A percentile compares a stretch with the other conserved stretches of the same genome.
These are phyloP conservation scores for Auriscalpium orientale DNA, from an alignment of 768 basidiomycete genomes.

Conservation along the genomic window DNA sequence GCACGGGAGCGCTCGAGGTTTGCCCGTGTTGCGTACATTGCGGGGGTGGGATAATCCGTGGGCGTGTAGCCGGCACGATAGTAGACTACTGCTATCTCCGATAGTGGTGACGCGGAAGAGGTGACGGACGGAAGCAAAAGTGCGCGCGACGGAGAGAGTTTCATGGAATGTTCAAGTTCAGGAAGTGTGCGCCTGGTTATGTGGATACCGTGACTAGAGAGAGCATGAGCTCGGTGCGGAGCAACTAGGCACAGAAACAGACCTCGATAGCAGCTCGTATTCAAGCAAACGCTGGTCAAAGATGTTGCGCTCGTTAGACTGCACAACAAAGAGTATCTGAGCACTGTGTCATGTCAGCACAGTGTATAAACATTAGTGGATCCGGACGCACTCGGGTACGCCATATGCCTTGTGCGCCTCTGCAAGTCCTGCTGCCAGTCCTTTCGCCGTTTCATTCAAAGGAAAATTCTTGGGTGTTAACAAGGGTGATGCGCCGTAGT, in stretches of 20 bases:
- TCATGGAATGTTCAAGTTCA: slow-evolving; percentile 53
- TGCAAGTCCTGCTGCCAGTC: slow-evolving; percentile 69
- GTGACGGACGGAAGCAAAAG: slow-evolving; percentile 30
- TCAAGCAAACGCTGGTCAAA: slow-evolving; percentile 91
- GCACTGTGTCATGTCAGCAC: slow-evolving; percentile 28
- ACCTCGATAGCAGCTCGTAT: slow-evolving; percentile 79
- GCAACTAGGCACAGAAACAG: slow-evolving; percentile 16
- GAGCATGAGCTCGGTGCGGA: neutral
- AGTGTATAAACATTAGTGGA: neutral
- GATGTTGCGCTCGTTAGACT: slow-evolving; percentile 82
- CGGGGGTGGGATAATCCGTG: slow-evolving; percentile 59
- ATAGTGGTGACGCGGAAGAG: slow-evolving; percentile 26
- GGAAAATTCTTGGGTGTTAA: slow-evolving; percentile 58
- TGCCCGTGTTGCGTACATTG: slow-evolving; percentile 67
- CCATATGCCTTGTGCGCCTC: slow-evolving; percentile 73
- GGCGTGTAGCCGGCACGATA: slow-evolving; percentile 88
- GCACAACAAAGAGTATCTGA: slow-evolving; percentile 80
- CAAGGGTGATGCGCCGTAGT: slow-evolving; percentile 51
- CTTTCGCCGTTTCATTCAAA: slow-evolving; percentile 58
- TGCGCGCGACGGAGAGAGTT: slow-evolving; percentile 28
- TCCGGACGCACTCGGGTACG: slow-evolving; percentile 36
- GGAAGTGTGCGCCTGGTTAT: slow-evolving; percentile 71
- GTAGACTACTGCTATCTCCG: slow-evolving; percentile 85
- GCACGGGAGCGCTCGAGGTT: slow-evolving; percentile 74
- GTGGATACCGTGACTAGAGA: slow-evolving; percentile 60